A percentile compares a stretch with the other conserved stretches of the same genome.
These are phyloP conservation scores for Aspergillus tubingensis DNA, from an alignment of 2,329 filamentous ascomycete species.

Conservation along the genomic window DNA sequence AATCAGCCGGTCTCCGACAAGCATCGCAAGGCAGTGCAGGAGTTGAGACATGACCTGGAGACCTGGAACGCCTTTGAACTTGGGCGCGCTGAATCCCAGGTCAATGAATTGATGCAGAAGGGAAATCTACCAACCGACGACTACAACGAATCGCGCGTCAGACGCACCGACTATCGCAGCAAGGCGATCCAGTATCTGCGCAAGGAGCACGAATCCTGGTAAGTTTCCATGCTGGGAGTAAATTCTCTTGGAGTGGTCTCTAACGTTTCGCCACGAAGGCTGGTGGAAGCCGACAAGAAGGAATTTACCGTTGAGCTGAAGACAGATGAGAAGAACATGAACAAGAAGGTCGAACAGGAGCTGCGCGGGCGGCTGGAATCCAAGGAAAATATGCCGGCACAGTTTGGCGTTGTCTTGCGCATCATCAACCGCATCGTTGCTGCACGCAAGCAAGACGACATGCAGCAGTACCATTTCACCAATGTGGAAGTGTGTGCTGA, in stretches of 20 bases:
- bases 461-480: neutral
- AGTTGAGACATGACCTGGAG: neutral
- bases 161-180: neutral
- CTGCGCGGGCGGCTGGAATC: neutral
- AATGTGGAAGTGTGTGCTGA: neutral
- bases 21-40: neutral
- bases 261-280: neutral
- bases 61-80: neutral
- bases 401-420: neutral
- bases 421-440: neutral
- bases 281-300: neutral
- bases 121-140: neutral
- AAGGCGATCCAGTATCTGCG: neutral
- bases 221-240: too few species aligned
- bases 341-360: neutral
- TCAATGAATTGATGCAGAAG: neutral
- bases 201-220: neutral
- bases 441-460: neutral
- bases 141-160: neutral
- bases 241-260: neutral
- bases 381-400: neutral
- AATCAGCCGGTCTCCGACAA: neutral
- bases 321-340: neutral
- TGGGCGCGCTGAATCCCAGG: neutral
- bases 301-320: neutral